Evolutionary conservation across 176 grass and related monocot species (phyloP).

Genomic region (Saccharum spontaneum): DNA sequence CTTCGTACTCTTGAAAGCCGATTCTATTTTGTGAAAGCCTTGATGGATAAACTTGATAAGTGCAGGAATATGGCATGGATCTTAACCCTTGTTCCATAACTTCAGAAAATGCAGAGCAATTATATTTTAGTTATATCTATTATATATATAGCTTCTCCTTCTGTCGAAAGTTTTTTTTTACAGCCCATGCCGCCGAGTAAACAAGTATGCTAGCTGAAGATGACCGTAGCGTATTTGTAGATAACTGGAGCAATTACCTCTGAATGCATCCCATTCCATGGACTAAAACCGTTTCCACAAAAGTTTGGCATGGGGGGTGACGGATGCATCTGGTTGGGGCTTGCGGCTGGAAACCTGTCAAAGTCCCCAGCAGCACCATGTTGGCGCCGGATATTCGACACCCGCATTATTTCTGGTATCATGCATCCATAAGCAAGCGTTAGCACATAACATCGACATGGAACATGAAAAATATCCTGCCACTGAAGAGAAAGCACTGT

Average conservation of each 20-base stretch:
- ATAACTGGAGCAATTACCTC: constrained; percentile 52
- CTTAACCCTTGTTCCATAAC: not conserved
- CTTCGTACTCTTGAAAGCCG: not conserved
- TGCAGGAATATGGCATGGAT: not conserved
- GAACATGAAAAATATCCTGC: constrained; percentile 19
- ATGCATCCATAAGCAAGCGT: constrained; percentile 34
- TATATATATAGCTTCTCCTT: not conserved
- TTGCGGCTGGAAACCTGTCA: constrained; percentile 50
- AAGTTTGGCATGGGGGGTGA: constrained; percentile 62
- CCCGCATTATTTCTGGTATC: constrained; percentile 81
- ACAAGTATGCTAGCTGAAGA: constrained; percentile 10
- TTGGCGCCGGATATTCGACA: constrained; percentile 56
- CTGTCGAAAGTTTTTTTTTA: not conserved
- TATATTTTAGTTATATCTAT: not conserved
- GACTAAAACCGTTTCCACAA: constrained; percentile 65
- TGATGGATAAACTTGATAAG: not conserved
- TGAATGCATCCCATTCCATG: constrained; percentile 58
- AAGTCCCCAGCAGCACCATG: constrained; percentile 59
- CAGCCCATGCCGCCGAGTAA: not conserved
- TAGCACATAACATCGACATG: constrained; percentile 24
- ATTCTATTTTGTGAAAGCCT: not conserved
- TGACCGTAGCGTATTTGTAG: constrained; percentile 16
- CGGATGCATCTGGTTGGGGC: constrained; percentile 69
- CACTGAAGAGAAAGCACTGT: constrained; percentile 23
- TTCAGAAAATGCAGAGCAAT: not conserved